A percentile compares a stretch with the other conserved stretches of the same genome.
phyloP scores from a whole-genome alignment of 192 early-diverging fungal species.

The Coemansia interrupta region DNA sequence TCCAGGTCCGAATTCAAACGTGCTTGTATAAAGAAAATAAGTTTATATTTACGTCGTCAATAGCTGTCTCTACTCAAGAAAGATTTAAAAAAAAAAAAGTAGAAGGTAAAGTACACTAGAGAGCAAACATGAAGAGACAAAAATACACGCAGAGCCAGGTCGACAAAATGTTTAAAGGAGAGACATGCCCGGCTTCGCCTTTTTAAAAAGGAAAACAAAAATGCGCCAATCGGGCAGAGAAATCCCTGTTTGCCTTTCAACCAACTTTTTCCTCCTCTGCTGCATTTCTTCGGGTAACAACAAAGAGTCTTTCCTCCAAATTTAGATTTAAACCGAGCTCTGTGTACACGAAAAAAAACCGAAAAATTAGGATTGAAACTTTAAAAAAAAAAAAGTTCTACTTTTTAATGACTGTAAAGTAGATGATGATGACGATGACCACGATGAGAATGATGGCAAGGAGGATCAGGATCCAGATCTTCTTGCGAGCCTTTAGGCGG shows the following conservation, averaged over 20 bases:
- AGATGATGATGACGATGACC: constrained; percentile 55
- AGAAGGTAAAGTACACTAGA: neutral
- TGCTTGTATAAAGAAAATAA: neutral
- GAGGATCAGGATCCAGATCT: constrained; percentile 49
- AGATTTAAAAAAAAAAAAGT: neutral
- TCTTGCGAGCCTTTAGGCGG: constrained; percentile 52
- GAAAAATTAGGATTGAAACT: neutral
- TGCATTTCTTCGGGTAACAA: too few species aligned
- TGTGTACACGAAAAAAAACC: too few species aligned
- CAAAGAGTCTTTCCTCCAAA: too few species aligned
- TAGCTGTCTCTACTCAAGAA: too few species aligned
- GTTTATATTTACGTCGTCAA: too few species aligned
- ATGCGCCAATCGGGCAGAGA: too few species aligned
- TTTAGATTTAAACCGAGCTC: too few species aligned
- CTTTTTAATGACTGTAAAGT: constrained; percentile 54
- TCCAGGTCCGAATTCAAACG: neutral
- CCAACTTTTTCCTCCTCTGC: too few species aligned
- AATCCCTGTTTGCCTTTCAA: too few species aligned
- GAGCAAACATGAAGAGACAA: neutral
- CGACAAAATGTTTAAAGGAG: too few species aligned
- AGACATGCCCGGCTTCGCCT: too few species aligned
- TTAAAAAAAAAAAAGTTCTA: constrained; percentile 4
- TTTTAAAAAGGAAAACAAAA: too few species aligned
- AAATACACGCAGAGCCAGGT: neutral
- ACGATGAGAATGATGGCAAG: constrained; percentile 42